Evolutionary conservation across 1,139 yeast genomes (phyloP).

Genomic region (Meyerozyma smithsonii): DNA sequence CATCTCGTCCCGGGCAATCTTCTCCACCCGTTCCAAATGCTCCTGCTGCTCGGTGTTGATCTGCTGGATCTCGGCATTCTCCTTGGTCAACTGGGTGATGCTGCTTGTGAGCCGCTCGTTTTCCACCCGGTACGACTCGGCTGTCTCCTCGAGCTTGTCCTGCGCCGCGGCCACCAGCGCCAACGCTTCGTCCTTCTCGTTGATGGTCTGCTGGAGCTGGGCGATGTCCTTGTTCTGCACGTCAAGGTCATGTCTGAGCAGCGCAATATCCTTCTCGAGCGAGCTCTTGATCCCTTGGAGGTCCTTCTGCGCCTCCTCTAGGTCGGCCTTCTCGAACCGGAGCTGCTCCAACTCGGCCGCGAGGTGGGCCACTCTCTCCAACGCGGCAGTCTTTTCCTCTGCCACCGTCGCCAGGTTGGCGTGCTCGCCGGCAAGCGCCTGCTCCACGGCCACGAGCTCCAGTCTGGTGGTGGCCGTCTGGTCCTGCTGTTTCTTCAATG

Average conservation of each 20-base stretch:
- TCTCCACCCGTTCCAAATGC: conserved; percentile 18
- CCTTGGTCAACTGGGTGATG: conserved; percentile 5
- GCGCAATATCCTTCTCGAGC: neutral
- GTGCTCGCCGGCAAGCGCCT: neutral
- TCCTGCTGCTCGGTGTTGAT: conserved; percentile 19
- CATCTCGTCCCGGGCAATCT: conserved; percentile 19
- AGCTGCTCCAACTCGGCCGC: conserved; percentile 10
- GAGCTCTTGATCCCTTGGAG: too few relatives aligned
- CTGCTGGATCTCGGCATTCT: conserved; percentile 12
- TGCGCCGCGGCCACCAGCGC: conserved; percentile 5
- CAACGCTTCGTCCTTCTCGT: conserved; percentile 6
- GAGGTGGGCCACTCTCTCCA: conserved; percentile 2
- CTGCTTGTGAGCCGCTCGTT: conserved; percentile 12
- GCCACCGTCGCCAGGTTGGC: neutral
- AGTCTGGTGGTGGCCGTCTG: neutral
- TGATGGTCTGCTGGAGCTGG: conserved; percentile 8
- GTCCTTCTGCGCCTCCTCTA: neutral
- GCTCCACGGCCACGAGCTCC: neutral
- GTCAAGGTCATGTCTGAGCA: conserved; percentile 1
- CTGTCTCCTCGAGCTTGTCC: conserved; percentile 4
- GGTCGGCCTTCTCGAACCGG: conserved; percentile 8
- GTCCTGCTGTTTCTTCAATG: conserved; percentile 20
- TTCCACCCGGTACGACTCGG: conserved; percentile 8
- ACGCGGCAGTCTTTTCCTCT: conserved; percentile 5
- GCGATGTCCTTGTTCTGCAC: conserved; percentile 3